Conservation (phyloP, 257 asterid species). For the Ajuga chamaepitys region DNA sequence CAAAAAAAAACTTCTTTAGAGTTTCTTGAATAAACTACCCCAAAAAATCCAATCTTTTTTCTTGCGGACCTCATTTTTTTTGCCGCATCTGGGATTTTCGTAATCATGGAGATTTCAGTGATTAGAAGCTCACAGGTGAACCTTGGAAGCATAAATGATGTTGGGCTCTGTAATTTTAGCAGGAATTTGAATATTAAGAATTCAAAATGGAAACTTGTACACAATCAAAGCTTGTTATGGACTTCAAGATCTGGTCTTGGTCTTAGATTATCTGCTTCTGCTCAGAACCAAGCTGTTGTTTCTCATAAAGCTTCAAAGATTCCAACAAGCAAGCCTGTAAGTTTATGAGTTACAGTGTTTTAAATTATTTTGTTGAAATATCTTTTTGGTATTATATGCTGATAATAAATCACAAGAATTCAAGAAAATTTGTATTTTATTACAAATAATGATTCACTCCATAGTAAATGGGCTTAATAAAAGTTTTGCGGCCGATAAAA, state of each 20-base stretch:
- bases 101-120: conserved; percentile 57
- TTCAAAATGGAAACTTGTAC: conserved; percentile 21
- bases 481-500: too few species aligned
- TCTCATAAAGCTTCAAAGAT: conserved; percentile 22
- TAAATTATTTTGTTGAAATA: background rate
- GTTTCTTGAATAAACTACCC: background rate
- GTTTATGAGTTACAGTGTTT: background rate
- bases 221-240: conserved; percentile 23
- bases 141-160: conserved; percentile 30
- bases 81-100: conserved; percentile 11
- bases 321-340: conserved; percentile 27
- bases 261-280: conserved; percentile 40
- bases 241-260: conserved; percentile 37
- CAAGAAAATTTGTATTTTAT: too few species aligned
- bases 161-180: conserved; percentile 40
- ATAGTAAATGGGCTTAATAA: too few species aligned
- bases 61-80: background rate
- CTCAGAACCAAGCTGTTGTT: conserved; percentile 30
- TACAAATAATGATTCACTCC: too few species aligned
- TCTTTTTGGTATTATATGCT: too few species aligned
- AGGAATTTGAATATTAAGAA: conserved; percentile 35
- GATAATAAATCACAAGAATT: too few species aligned
- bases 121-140: conserved; percentile 63
- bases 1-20: background rate
- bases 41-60: background rate